Evolutionary conservation across 2,329 filamentous ascomycete species (phyloP), one percentile per base, ranked within the genome.

Genomic region (Botrytis paeoniae): DNA sequence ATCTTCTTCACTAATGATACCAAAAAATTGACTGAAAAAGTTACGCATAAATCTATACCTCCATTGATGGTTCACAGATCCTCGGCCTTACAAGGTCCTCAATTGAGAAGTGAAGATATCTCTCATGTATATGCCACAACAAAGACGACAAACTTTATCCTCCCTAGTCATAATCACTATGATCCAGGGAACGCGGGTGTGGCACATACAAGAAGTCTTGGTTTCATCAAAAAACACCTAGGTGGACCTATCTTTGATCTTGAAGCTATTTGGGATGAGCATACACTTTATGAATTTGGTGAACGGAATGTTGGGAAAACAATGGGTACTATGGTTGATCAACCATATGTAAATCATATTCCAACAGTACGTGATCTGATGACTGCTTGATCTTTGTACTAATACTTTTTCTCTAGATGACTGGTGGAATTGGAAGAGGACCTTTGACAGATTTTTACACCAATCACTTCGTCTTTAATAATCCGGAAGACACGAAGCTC

Each of bases 341-440:
- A 94, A 79, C 92, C 92, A 4, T 94, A 94, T 78, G 92, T 95
- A 1, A 94, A 94, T 78, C 91, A 94, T 79, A 85, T 94, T 1
- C 90, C 92, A 0, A 93, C 91, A 0, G 85, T 90, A 78, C 83
- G 86, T 78, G 35, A 57, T 57, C 1, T 32, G 5, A 8, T 20
- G 18, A 9, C 1, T 18, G 29, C 25, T 51, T 32, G 43, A 16
- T 35, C 35, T 62, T 39, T 32, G 25, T 45, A 6, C 39, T 62
- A 43, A 43, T 51, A 29, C 4, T 5, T 45, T 25, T 4, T 4
- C 37, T 4, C n/a, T 63, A 79, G 77, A 74, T 79, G 74, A 78
- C 89, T 0, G 92, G 92, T 2, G 93, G 92, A 0, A 86, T 94
- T 48, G 92, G 92, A 0, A 86, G 92, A 29, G 82, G 83, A 2